Evolutionary conservation across 768 basidiomycete genomes (phyloP), one percentile per base, ranked within the genome.

Genomic region (Agaricus sinodeliciosus): DNA sequence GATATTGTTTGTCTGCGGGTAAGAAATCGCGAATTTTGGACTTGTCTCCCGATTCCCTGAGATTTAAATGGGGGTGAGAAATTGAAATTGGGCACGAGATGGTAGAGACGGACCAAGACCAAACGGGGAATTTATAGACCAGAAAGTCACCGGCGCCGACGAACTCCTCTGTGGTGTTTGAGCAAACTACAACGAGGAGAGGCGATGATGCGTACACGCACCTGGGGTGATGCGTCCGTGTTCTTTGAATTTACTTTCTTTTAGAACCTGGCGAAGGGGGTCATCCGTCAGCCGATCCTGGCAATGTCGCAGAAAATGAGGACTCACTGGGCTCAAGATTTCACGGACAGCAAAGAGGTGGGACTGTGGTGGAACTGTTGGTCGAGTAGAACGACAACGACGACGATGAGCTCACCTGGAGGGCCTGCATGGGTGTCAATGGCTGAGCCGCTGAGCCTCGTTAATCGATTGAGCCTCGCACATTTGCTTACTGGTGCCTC

Each of bases 191-290:
- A 48, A 49, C 13, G 26, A 31, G n/a, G 12, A 59, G 34, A 41
- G 12, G 25, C 13, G 27, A 39, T 46, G 43, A 60, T 54, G 25
- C 25, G 26, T 36, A 68, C 80, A 56, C 31, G 31, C 51, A 93
- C 91, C 93, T 56, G 93, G 94, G 15, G 90, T 96, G 60, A 97
- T 94, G 49, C 94, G 80, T 6, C 96, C 96, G 63, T 95, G 91
- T 69, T 99, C 96, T 68, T 95, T 97, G 78, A 99, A 99, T 68
- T 98, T 98, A 73, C 90, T 93, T 73, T 98, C 94, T 64, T 86
- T 91, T 59, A 98, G 81, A 19, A 99, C 94, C 93, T 96, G 57
- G 40, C 59, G 39, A 22, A 34, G 9, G 4, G 37, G 65, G 59
- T 55, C 62, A 65, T 65, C 59, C 61, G 57, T 67, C 56, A 69